phyloP scores from a whole-genome alignment of 305 asterid species.

The Petunia hybrid region DNA sequence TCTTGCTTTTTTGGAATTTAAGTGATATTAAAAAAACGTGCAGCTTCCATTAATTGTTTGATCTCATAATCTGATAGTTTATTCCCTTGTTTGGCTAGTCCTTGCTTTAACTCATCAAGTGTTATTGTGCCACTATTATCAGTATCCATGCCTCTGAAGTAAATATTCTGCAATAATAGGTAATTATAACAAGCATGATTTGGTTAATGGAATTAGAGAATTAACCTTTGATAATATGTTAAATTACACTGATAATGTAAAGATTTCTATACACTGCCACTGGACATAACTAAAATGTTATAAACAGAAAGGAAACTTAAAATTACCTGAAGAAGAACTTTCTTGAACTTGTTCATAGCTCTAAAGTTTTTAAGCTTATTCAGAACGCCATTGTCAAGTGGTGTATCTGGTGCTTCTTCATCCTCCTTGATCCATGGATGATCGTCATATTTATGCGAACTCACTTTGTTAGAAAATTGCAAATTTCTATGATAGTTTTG shows the following conservation, averaged over 20 bases:
- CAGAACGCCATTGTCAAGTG: conserved; percentile 86
- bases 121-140: conserved; percentile 95
- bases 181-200: no score
- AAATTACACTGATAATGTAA: no score
- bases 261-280: no score
- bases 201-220: no score
- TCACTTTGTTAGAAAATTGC: conserved; percentile 52
- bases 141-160: conserved; percentile 80
- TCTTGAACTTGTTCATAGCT: conserved; percentile 95
- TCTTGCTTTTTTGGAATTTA: background rate
- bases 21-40: conserved; percentile 43
- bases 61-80: conserved; percentile 89
- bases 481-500: background rate
- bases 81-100: conserved; percentile 85
- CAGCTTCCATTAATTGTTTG: conserved; percentile 96
- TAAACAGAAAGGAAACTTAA: background rate
- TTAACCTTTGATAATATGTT: no score
- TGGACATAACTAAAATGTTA: no score
- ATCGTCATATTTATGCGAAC: conserved; percentile 42
- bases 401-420: conserved; percentile 94
- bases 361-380: conserved; percentile 85
- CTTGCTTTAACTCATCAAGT: conserved; percentile 91
- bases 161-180: conserved; percentile 46
- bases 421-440: conserved; percentile 99
- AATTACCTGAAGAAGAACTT: conserved; percentile 87